Evolutionary conservation across 2,329 filamentous ascomycete species (phyloP).

Genomic region (Alternaria gansuensis): DNA sequence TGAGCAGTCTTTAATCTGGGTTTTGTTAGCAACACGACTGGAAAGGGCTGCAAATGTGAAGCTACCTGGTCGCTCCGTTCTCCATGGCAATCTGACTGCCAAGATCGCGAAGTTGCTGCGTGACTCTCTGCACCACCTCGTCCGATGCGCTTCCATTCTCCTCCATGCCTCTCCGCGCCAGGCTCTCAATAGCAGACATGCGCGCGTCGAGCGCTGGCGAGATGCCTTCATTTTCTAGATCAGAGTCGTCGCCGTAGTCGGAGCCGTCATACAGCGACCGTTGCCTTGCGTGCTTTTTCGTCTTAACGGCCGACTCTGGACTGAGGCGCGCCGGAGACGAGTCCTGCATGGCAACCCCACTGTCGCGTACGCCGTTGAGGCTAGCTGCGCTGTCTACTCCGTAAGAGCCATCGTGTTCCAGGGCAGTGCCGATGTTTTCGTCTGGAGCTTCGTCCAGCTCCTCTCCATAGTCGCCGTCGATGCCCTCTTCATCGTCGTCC

Average conservation of each 20-base stretch:
- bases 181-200: conserved; percentile 76
- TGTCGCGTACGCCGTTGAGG: conserved; percentile 55
- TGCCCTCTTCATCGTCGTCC: conserved; percentile 69
- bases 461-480: conserved; percentile 53
- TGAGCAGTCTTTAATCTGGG: conserved; percentile 77
- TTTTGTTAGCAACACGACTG: conserved; percentile 24
- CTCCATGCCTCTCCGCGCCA: conserved; percentile 70
- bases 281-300: conserved; percentile 53
- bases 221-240: conserved; percentile 73
- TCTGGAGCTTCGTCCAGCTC: conserved; percentile 43
- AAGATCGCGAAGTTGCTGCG: conserved; percentile 74
- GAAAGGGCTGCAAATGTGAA: background rate
- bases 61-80: conserved; percentile 73
- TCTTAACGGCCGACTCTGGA: conserved; percentile 45
- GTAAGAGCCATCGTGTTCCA: conserved; percentile 48
- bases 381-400: conserved; percentile 29
- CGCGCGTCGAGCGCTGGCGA: conserved; percentile 71
- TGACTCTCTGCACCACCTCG: conserved; percentile 72
- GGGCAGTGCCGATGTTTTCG: conserved; percentile 44
- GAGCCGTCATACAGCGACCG: conserved; percentile 73
- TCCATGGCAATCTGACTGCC: conserved; percentile 77
- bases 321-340: conserved; percentile 53
- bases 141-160: conserved; percentile 71
- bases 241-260: conserved; percentile 76
- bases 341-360: conserved; percentile 57